Evolutionary conservation across 2,329 filamentous ascomycete genomes (phyloP), one percentile per base, ranked within the genome.

Genomic region (Botrytis pseudocinerea): DNA sequence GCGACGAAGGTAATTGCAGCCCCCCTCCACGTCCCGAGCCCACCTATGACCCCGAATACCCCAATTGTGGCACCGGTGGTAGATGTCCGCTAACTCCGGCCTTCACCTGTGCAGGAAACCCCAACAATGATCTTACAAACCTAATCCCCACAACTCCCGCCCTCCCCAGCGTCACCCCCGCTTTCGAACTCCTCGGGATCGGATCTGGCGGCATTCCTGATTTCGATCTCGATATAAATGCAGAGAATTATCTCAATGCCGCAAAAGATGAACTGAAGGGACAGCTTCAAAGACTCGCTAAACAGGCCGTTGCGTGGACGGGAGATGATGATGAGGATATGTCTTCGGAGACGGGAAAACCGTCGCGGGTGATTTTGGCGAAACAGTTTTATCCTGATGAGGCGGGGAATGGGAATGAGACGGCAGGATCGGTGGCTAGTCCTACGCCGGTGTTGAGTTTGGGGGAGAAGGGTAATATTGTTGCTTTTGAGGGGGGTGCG

Each of bases 341-440:
- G 20, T 1, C 2, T 1, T 3, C 18, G 16, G 16, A 8, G 22
- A 40, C 8, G 18, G 48, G 12, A 25, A 35, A 10, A 0, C 1
- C 35, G 5, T 25, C 25, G 0, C 18, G n/a, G 12, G 63, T 18
- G 6, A 68, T 68, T 44, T 48, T 57, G 9, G 48, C 48, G 6
- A 68, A 57, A 44, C 65, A 48, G 18, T 68, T 68, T 22, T 68
- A 68, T 68, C 65, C 65, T 1, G 65, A 68, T 44, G 48, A 68
- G 10, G 65, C 35, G 18, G 65, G 65, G 6, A 68, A 57, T 42
- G 48, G 48, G 1, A 68, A 68, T 57, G 35, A 40, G 48, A 68
- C 65, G 46, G 65, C 65, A 1, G 48, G 65, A 8, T 68, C 65
- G 16, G 65, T 16, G 48, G 48, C 65, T n/a, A 68, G 65, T 25